Evolutionary conservation across 768 basidiomycete species (phyloP).

Genomic region (Dentipellis sp.): DNA sequence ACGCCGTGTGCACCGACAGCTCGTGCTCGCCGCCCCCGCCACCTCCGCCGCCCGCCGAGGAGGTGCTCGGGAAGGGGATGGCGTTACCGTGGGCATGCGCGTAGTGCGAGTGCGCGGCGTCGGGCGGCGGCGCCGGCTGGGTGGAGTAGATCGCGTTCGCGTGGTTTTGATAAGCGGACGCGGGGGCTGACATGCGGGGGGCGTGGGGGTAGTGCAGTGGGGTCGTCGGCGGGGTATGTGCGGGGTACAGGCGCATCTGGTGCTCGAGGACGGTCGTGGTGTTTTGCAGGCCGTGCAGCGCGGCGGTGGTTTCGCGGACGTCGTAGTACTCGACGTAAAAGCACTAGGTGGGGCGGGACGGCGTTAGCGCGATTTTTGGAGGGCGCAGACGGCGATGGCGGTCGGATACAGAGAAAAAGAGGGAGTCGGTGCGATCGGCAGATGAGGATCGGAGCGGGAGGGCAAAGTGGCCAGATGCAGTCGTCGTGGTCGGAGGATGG

Average conservation of each 20-base stretch:
- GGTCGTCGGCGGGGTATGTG: slow-evolving; percentile 3
- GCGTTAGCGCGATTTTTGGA: background rate
- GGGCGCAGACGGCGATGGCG: background rate
- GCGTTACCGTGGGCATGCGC: background rate
- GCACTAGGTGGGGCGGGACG: slow-evolving; percentile 16
- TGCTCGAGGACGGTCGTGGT: slow-evolving; percentile 12
- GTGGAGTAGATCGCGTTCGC: background rate
- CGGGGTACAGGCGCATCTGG: slow-evolving; percentile 10
- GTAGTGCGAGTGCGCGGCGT: background rate
- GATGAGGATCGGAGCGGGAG: background rate
- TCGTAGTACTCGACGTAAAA: slow-evolving; percentile 66
- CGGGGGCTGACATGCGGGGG: background rate
- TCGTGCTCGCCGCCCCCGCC: background rate
- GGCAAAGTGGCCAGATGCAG: background rate
- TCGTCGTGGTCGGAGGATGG: no score
- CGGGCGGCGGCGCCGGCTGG: background rate
- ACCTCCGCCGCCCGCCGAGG: background rate
- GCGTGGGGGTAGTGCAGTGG: background rate
- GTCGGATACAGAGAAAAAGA: background rate
- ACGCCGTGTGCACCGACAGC: background rate
- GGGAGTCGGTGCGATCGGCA: background rate
- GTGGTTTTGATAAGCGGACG: background rate
- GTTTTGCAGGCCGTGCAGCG: slow-evolving; percentile 41
- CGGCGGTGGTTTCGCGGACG: slow-evolving; percentile 43
- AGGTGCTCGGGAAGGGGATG: slow-evolving; percentile 10